phyloP scores from a whole-genome alignment of 805 yeast genomes.

The Candida ponderosae region DNA sequence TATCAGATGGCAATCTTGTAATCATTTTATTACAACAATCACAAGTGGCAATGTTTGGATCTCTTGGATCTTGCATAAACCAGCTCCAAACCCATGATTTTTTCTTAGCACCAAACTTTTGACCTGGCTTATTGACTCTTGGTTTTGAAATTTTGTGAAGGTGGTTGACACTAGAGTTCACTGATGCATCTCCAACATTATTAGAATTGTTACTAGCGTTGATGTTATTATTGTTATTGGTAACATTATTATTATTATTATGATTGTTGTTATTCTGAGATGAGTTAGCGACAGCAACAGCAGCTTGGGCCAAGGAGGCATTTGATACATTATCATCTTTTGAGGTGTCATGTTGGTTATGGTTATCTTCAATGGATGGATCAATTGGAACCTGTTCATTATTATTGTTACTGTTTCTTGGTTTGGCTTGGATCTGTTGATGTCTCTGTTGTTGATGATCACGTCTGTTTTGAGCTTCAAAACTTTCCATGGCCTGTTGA shows the following conservation, averaged over 20 bases:
- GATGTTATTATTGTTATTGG: neutral
- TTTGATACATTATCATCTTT: neutral
- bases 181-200: slow-evolving; percentile 1
- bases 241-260: neutral
- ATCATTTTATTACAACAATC: slow-evolving; percentile 45
- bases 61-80: slow-evolving; percentile 43
- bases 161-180: slow-evolving; percentile 1
- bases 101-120: slow-evolving; percentile 52
- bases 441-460: neutral
- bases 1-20: slow-evolving; percentile 40
- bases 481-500: neutral
- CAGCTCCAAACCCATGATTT: slow-evolving; percentile 59
- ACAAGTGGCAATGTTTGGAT: slow-evolving; percentile 45
- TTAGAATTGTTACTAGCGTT: neutral
- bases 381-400: neutral
- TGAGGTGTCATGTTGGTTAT: neutral
- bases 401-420: no score
- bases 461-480: neutral
- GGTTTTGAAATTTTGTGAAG: slow-evolving; percentile 12
- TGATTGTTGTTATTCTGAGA: neutral
- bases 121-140: slow-evolving; percentile 41
- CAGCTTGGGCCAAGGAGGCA: neutral
- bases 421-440: neutral
- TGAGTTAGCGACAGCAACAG: neutral
- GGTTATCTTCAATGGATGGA: neutral